A percentile compares a stretch with the other conserved stretches of the same genome.
These are phyloP conservation scores for Blastobotrys capitulatus DNA, from an alignment of 1,139 yeast species.

Conservation along the genomic window DNA sequence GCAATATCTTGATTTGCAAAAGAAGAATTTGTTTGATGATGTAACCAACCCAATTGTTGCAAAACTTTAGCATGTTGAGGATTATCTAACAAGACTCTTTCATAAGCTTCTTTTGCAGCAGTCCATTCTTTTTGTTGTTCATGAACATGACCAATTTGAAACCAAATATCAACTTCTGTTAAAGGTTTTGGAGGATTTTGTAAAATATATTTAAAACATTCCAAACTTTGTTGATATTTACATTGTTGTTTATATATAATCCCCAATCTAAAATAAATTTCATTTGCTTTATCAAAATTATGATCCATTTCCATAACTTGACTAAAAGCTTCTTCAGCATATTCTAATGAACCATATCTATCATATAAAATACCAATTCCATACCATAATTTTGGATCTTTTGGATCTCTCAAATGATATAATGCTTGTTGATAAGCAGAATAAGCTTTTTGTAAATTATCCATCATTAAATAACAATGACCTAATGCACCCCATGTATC, in stretches of 20 bases:
- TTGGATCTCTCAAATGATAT: constrained; percentile 84
- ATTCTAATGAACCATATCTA: constrained; percentile 90
- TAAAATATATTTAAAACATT: constrained; percentile 88
- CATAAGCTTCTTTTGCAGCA: constrained; percentile 93
- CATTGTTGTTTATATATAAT: constrained; percentile 94
- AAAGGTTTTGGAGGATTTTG: constrained; percentile 91
- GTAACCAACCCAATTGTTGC: constrained; percentile 93
- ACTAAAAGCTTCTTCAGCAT: constrained; percentile 97
- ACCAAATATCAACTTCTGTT: constrained; percentile 97
- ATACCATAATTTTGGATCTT: constrained; percentile 96
- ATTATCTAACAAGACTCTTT: constrained; percentile 80
- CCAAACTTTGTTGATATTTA: constrained; percentile 78
- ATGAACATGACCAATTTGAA: constrained; percentile 92
- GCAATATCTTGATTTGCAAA: constrained; percentile 83
- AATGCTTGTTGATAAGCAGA: constrained; percentile 96
- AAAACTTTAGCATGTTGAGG: constrained; percentile 94
- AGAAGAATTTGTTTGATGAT: constrained; percentile 71
- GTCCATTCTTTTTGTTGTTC: constrained; percentile 91
- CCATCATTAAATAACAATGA: constrained; percentile 94
- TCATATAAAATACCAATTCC: constrained; percentile 96
- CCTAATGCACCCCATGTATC: constrained; percentile 98
- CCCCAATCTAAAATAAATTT: constrained; percentile 94
- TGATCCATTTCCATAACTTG: constrained; percentile 94
- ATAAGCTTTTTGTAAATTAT: constrained; percentile 91
- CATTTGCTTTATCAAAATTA: constrained; percentile 91